Base-by-base conservation (phyloP, 805 yeast genomes). In the Hanseniaspora valbyensis region DNA sequence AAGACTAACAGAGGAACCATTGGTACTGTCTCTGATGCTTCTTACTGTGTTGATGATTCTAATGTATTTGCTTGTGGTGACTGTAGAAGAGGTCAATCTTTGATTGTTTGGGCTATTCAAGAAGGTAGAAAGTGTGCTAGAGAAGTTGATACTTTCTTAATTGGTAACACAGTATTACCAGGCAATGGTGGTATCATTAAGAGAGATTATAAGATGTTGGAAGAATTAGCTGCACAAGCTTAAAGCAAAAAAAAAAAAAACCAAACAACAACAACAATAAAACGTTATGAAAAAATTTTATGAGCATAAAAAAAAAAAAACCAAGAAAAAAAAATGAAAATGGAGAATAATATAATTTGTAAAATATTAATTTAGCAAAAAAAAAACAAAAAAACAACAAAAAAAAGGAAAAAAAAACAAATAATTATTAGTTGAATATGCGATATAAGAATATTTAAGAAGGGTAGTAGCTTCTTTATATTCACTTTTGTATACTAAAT, bases 111-210 rank as follows among this genome's bases (percentile, higher is more conserved):
- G 97, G 98, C 97, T 70, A 90, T 90, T 59, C 97, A 92, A 71
- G 98, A 90, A 70, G 98, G 98, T 58, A 81, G 97, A 73, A 96
- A 90, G 69, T 88, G 96, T 77, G 98, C 98, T 33, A 76, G 95
- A 58, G 88, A 86, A 59, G 94, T 90, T 55, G 98, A 90, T 64
- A 66, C 72, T 58, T 83, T 66, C 66, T 73, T 90, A 65, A 78
- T 80, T 79, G 89, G 90, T 24, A 68, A 76, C 55, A 75, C 95
- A 19, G 75, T 83, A 62, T 75, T 92, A 60, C 97, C 98, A 54
- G 95, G 95, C 40, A 85, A 84, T 64, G 97, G 97, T 51, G 82
- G 95, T 36, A 83, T 92, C 63, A 86, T 82, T 59, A 86, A 81
- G 68, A 80, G 96, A 67, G 80, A 83, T 66, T 85, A 74, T 67